phyloP scores from a whole-genome alignment of 2,329 filamentous ascomycete species.

The Zalaria obscura region DNA sequence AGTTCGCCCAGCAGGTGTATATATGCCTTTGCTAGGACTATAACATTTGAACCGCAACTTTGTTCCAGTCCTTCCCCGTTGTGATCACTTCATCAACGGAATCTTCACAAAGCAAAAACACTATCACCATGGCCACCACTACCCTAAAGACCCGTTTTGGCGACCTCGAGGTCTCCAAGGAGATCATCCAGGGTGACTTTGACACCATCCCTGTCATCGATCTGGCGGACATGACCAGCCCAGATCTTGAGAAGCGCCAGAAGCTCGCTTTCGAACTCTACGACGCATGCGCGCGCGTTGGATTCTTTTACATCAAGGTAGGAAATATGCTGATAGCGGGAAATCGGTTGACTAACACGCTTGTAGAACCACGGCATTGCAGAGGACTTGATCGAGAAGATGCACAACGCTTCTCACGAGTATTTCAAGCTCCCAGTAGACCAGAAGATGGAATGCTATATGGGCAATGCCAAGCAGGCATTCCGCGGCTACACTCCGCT shows the following conservation, averaged over 20 bases:
- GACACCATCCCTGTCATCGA: slow-evolving; percentile 21
- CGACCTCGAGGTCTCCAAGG: too few relatives aligned
- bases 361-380: too few relatives aligned
- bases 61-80: too few relatives aligned
- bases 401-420: slow-evolving; percentile 18
- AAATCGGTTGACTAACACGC: slow-evolving; percentile 4
- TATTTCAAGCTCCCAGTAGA: slow-evolving; percentile 30
- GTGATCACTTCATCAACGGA: too few relatives aligned
- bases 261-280: slow-evolving; percentile 26
- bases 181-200: too few relatives aligned
- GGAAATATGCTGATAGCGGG: background rate
- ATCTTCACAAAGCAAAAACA: too few relatives aligned
- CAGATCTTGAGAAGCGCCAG: slow-evolving; percentile 19
- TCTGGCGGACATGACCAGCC: slow-evolving; percentile 25
- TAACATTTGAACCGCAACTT: too few relatives aligned
- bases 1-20: too few relatives aligned
- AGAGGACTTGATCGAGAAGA: slow-evolving; percentile 12
- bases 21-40: too few relatives aligned
- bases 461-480: slow-evolving; percentile 19
- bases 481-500: slow-evolving; percentile 22
- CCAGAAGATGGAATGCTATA: slow-evolving; percentile 34
- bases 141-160: too few relatives aligned
- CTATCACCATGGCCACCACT: too few relatives aligned
- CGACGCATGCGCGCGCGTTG: slow-evolving; percentile 24
- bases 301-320: slow-evolving; percentile 31